Conservation (phyloP, 768 basidiomycete species). For the Butyriboletus loyo region DNA sequence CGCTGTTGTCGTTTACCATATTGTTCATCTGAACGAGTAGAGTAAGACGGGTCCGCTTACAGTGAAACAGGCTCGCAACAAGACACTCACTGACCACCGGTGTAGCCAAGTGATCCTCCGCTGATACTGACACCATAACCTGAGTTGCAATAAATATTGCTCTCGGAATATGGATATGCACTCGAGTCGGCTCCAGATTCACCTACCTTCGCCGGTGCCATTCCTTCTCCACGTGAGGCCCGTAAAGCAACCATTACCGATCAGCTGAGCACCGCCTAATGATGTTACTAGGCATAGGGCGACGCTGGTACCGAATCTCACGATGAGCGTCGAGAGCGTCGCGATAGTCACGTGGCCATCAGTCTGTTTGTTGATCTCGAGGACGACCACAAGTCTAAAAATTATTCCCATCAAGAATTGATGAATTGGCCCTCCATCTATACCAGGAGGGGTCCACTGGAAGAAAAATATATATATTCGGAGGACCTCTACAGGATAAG, state of each 20-base stretch:
- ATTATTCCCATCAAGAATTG: neutral
- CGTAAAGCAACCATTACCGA: too few relatives aligned
- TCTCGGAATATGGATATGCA: constrained; percentile 36
- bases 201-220: constrained; percentile 65
- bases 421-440: too few relatives aligned
- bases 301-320: neutral
- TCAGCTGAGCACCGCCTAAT: too few relatives aligned
- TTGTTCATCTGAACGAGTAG: constrained; percentile 79
- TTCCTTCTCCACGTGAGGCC: too few relatives aligned
- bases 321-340: too few relatives aligned
- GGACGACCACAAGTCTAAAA: neutral
- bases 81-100: constrained; percentile 59
- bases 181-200: neutral
- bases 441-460: too few relatives aligned
- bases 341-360: too few relatives aligned
- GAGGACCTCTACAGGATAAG: too few relatives aligned
- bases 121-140: constrained; percentile 78
- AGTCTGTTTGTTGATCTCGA: neutral
- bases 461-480: too few relatives aligned
- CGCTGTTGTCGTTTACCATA: constrained; percentile 51
- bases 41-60: constrained; percentile 65
- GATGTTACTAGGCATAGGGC: constrained; percentile 23
- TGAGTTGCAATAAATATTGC: constrained; percentile 59
- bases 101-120: constrained; percentile 63
- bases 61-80: too few relatives aligned